These are phyloP conservation scores for Fraxinus ornus DNA, from an alignment of 305 asterid species.

Conservation along the genomic window DNA sequence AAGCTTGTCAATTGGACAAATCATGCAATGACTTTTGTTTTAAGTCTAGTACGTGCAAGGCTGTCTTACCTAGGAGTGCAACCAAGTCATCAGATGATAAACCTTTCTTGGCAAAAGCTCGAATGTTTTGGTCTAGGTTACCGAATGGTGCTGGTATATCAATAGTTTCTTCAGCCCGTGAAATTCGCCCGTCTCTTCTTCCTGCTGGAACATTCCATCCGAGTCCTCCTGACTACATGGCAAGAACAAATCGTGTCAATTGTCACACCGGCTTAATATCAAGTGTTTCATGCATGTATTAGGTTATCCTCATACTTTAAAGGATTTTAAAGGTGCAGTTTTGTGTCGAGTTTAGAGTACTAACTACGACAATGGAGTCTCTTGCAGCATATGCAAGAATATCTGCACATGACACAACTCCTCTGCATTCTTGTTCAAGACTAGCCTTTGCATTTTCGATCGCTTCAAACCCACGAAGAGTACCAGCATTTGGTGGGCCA, in stretches of 20 bases:
- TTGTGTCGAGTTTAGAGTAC: neutral
- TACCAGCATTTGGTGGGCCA: slow-evolving; percentile 23
- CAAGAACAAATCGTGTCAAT: neutral
- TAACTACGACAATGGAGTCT: slow-evolving; percentile 26
- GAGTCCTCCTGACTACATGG: slow-evolving; percentile 13
- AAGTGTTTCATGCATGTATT: neutral
- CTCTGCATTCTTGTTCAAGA: slow-evolving; percentile 30
- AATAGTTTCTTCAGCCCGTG: slow-evolving; percentile 20
- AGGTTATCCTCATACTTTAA: neutral
- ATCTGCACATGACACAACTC: slow-evolving; percentile 35
- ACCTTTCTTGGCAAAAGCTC: slow-evolving; percentile 21
- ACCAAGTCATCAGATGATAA: slow-evolving; percentile 25
- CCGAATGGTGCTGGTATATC: slow-evolving; percentile 27
- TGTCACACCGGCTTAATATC: neutral
- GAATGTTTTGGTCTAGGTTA: slow-evolving; percentile 13
- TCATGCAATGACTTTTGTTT: neutral
- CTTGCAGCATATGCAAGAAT: slow-evolving; percentile 32
- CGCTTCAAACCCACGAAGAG: slow-evolving; percentile 24
- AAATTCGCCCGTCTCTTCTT: slow-evolving; percentile 27
- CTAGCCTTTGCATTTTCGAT: slow-evolving; percentile 30
- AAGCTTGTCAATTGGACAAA: neutral
- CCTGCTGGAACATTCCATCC: slow-evolving; percentile 19
- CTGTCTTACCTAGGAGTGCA: slow-evolving; percentile 16
- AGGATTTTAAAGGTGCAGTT: neutral
- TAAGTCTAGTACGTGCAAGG: neutral